A percentile compares a stretch with the other conserved stretches of the same genome.
phyloP scores from a whole-genome alignment of 441 rosid species.

The Gossypium laxum region DNA sequence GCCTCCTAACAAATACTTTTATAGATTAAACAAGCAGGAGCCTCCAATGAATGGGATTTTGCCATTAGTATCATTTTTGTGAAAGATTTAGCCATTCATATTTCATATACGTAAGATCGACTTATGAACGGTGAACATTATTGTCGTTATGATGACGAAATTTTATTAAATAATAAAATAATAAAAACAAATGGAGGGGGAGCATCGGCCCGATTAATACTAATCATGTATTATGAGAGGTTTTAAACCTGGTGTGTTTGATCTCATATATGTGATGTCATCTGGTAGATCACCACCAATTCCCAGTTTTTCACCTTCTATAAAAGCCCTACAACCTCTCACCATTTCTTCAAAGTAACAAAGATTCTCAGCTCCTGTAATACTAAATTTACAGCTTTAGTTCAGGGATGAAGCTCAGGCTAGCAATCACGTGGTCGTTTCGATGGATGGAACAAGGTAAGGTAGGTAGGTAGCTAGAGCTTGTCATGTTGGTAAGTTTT shows the following conservation, averaged over 20 bases:
- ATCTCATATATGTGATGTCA: not conserved
- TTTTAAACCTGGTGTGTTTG: not conserved
- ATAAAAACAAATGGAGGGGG: not conserved
- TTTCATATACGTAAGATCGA: too few relatives aligned
- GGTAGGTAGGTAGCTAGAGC: not conserved
- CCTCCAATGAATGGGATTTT: too few relatives aligned
- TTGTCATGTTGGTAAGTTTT: not conserved
- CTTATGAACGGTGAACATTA: too few relatives aligned
- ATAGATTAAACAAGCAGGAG: too few relatives aligned
- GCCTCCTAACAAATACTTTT: too few relatives aligned
- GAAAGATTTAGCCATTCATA: too few relatives aligned
- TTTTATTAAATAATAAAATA: not conserved
- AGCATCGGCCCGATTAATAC: not conserved
- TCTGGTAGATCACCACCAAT: not conserved
- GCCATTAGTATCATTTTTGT: too few relatives aligned
- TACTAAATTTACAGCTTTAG: not conserved
- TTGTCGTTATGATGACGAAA: not conserved
- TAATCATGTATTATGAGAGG: not conserved
- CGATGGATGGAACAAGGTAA: not conserved
- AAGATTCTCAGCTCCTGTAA: not conserved
- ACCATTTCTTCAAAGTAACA: not conserved
- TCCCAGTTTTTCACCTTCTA: not conserved
- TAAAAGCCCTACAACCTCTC: not conserved
- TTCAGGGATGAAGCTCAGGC: not conserved
- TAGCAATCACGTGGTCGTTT: not conserved